Percentiles rank a stretch among this genome's conserved stretches.
phyloP scores from a whole-genome alignment of 805 yeast genomes.

The Ogataea haglerorum region DNA sequence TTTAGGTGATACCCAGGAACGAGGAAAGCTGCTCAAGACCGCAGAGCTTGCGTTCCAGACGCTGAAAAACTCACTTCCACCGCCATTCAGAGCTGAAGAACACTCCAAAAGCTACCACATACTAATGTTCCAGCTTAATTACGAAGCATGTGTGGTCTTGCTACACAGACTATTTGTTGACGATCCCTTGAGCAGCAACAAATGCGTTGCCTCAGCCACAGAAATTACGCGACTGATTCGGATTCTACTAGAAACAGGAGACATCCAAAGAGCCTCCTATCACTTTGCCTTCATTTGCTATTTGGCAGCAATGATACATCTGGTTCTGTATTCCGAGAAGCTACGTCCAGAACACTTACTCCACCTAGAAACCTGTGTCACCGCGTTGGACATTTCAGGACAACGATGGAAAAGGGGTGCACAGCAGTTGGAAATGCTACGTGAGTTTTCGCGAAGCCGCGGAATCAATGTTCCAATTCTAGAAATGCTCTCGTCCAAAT shows the following conservation, averaged over 20 bases:
- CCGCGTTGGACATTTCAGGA: conserved; percentile 9
- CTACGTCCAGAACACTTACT: not conserved
- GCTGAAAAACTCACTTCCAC: conserved; percentile 24
- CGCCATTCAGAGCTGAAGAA: conserved; percentile 6
- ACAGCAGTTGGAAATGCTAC: conserved; percentile 1
- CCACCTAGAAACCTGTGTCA: conserved; percentile 12
- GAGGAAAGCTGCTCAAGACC: conserved; percentile 23
- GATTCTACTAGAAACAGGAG: not conserved
- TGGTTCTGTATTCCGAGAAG: conserved; percentile 7
- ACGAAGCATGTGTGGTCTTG: conserved; percentile 21
- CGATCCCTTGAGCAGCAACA: conserved; percentile 15
- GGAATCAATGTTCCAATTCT: not conserved
- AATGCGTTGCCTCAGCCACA: conserved; percentile 20
- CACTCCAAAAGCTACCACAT: conserved; percentile 9
- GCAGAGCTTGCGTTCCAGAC: conserved; percentile 26
- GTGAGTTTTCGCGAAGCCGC: conserved; percentile 2
- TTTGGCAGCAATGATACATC: conserved; percentile 16
- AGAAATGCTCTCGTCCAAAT: not conserved
- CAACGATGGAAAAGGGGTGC: conserved; percentile 12
- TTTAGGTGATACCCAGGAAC: conserved; percentile 32
- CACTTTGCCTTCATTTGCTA: conserved; percentile 14
- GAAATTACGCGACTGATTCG: conserved; percentile 12
- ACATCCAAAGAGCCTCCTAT: conserved; percentile 6
- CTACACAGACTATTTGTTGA: conserved; percentile 23
- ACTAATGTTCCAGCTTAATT: conserved; percentile 26